Conservation (phyloP, 805 yeast species). For the Cyberlindnera misumaiensis region DNA sequence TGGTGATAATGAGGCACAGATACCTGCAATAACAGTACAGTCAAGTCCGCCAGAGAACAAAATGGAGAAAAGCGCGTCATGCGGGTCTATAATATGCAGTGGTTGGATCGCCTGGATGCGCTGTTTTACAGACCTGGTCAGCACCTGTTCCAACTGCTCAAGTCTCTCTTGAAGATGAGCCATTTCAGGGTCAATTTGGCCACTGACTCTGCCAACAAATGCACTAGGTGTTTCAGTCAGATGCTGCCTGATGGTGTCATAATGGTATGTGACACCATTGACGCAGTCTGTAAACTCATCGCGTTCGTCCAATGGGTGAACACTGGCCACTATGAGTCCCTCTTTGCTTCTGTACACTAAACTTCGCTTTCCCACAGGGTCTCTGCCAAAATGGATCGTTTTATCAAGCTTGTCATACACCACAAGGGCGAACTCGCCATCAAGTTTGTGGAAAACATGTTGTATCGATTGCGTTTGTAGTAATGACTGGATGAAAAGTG, state of each 20-base stretch:
- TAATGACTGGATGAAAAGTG: conserved; percentile 40
- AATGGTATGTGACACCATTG: conserved; percentile 43
- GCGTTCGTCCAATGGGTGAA: conserved; percentile 28
- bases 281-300: conserved; percentile 45
- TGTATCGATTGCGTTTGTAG: conserved; percentile 30
- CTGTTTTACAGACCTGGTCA: conserved; percentile 36
- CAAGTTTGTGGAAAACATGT: conserved; percentile 35
- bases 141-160: conserved; percentile 19
- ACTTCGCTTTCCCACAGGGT: conserved; percentile 74
- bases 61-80: conserved; percentile 41
- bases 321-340: conserved; percentile 43
- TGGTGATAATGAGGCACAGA: conserved; percentile 32
- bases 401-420: conserved; percentile 35
- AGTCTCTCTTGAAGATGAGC: conserved; percentile 8
- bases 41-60: conserved; percentile 95
- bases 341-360: conserved; percentile 39
- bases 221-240: conserved; percentile 16
- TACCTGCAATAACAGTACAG: conserved; percentile 72
- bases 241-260: conserved; percentile 22
- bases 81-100: conserved; percentile 27
- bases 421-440: conserved; percentile 81
- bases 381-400: conserved; percentile 73
- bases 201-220: conserved; percentile 16
- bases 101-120: conserved; percentile 62
- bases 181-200: conserved; percentile 16